Percentiles rank a stretch among this genome's conserved stretches.
Evolutionary conservation across 140 eudicot species (phyloP).

Genomic region (Stevia rebaudiana): DNA sequence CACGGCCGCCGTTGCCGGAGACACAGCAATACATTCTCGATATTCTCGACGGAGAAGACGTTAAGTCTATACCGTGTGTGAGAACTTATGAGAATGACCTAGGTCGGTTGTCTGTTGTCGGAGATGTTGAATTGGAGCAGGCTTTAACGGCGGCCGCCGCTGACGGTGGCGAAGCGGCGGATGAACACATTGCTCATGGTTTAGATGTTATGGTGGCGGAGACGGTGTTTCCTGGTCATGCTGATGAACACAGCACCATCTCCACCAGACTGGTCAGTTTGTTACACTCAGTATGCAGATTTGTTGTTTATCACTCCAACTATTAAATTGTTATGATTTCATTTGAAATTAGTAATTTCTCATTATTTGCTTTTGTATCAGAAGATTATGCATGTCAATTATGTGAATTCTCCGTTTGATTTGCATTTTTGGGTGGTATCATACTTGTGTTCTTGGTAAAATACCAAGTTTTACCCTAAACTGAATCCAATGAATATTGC

Average conservation of each 20-base stretch:
- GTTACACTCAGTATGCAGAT: neutral
- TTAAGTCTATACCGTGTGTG: slow-evolving; percentile 44
- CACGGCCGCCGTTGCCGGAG: slow-evolving; percentile 33
- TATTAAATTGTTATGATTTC: neutral
- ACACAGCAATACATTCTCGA: slow-evolving; percentile 53
- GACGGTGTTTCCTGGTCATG: slow-evolving; percentile 64
- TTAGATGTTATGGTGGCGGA: slow-evolving; percentile 74
- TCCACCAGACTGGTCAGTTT: slow-evolving; percentile 74
- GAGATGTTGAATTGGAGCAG: slow-evolving; percentile 66
- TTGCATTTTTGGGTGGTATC: neutral
- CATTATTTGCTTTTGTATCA: neutral
- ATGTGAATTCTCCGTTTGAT: neutral
- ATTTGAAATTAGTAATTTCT: neutral
- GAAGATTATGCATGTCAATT: neutral
- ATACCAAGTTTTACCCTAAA: neutral
- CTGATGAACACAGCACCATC: slow-evolving; percentile 60
- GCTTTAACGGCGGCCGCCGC: slow-evolving; percentile 95
- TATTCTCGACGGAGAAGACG: slow-evolving; percentile 40
- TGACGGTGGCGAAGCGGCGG: slow-evolving; percentile 85
- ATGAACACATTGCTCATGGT: slow-evolving; percentile 54
- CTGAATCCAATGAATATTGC: neutral
- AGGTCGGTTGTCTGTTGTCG: slow-evolving; percentile 58
- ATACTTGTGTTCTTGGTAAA: neutral
- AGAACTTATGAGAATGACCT: slow-evolving; percentile 81
- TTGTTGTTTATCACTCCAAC: neutral